A percentile compares a stretch with the other conserved stretches of the same genome.
These are phyloP conservation scores for Wickerhamiella hasegawae DNA, from an alignment of 805 yeast genomes.

Conservation along the genomic window DNA sequence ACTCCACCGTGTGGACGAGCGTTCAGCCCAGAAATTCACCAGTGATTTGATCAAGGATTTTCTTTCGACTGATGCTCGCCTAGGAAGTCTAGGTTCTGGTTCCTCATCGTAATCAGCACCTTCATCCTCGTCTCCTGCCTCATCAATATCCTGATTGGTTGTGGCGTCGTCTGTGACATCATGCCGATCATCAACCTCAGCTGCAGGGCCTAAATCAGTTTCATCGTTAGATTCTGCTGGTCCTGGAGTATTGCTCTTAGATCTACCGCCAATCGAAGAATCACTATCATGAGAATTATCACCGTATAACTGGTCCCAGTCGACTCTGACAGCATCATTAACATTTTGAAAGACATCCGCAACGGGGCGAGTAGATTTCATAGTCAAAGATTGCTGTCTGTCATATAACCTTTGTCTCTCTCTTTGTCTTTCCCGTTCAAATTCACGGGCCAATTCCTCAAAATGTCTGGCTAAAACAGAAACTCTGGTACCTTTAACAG, in stretches of 20 bases:
- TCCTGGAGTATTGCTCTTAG: too few species aligned
- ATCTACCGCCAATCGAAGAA: too few species aligned
- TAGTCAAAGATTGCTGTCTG: conserved; percentile 52
- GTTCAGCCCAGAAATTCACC: conserved; percentile 91
- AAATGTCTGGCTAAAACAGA: conserved; percentile 41
- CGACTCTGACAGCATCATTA: conserved; percentile 67
- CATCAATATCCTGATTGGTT: conserved; percentile 1
- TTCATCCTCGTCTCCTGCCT: conserved; percentile 1
- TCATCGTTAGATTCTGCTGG: neutral
- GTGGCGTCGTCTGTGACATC: conserved; percentile 2
- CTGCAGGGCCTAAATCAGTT: too few species aligned
- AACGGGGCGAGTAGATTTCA: conserved; percentile 64
- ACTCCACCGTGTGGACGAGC: conserved; percentile 91
- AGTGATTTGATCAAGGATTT: conserved; percentile 68
- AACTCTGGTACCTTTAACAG: conserved; percentile 13
- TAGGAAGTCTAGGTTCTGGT: conserved; percentile 3
- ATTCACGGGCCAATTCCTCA: conserved; percentile 68
- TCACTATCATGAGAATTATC: too few species aligned
- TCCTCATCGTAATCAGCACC: conserved; percentile 2
- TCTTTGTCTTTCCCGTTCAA: conserved; percentile 69
- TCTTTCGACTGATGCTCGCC: conserved; percentile 33
- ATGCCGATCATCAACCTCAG: too few species aligned
- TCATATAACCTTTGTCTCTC: conserved; percentile 47
- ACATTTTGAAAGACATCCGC: conserved; percentile 83
- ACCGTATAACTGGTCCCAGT: conserved; percentile 26